phyloP scores from a whole-genome alignment of 805 yeast genomes.

The Myxozyma nipponensis region DNA sequence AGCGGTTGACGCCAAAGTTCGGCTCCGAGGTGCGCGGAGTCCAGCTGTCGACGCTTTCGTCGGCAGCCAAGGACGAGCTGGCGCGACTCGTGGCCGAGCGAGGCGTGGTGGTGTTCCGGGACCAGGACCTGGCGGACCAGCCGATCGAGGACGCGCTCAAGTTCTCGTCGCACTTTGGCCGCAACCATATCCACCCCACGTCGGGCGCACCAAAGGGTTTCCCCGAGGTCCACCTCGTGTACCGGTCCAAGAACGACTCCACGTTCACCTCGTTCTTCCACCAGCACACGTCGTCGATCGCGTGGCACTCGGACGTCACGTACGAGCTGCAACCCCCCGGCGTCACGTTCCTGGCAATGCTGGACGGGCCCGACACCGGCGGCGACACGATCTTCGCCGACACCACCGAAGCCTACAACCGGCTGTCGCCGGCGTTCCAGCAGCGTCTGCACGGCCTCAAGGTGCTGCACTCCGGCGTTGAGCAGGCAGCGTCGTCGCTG shows the following conservation, averaged over 20 bases:
- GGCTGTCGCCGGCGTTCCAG: conserved; percentile 64
- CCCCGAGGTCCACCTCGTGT: conserved; percentile 62
- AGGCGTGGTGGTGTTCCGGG: conserved; percentile 68
- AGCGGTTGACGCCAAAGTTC: conserved; percentile 58
- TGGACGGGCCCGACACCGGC: conserved; percentile 60
- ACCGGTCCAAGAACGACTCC: conserved; percentile 44
- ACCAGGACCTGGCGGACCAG: conserved; percentile 58
- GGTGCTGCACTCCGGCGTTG: conserved; percentile 66
- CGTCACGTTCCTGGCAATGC: conserved; percentile 59
- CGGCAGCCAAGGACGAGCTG: conserved; percentile 60
- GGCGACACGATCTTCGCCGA: conserved; percentile 82
- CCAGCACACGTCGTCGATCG: conserved; percentile 32
- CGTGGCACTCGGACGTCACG: conserved; percentile 72
- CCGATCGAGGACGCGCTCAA: conserved; percentile 38
- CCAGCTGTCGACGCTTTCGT: conserved; percentile 54
- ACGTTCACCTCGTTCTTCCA: conserved; percentile 32
- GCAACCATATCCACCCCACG: conserved; percentile 68
- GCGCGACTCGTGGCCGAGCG: conserved; percentile 67
- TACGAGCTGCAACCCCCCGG: conserved; percentile 74
- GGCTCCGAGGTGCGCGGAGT: conserved; percentile 64
- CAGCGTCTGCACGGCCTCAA: conserved; percentile 56
- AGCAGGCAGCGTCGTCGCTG: conserved; percentile 40
- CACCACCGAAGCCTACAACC: conserved; percentile 62
- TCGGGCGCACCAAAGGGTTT: conserved; percentile 61
- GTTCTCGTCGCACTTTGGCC: conserved; percentile 64